Evolutionary conservation across 345 rosid genomes (phyloP).

Genomic region (Syzygium jambos): DNA sequence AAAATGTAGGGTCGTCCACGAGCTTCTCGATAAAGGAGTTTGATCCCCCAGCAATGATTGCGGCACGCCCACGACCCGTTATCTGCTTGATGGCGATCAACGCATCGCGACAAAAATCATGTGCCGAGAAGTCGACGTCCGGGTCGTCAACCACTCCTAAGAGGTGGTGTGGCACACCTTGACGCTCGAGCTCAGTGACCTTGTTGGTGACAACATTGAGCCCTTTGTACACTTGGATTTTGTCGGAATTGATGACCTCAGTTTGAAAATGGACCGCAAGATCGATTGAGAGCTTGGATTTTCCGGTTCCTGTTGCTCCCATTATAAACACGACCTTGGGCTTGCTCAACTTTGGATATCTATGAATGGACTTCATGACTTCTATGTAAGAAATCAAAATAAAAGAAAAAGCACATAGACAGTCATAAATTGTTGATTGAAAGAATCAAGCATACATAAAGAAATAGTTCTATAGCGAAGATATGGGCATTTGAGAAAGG

Average conservation of each 20-base stretch:
- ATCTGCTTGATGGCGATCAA: slow-evolving; percentile 10
- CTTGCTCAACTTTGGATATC: not conserved
- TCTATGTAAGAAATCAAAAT: not conserved
- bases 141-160: slow-evolving; percentile 17
- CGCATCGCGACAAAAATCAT: slow-evolving; percentile 19
- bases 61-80: slow-evolving; percentile 1
- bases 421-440: not conserved
- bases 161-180: slow-evolving; percentile 25
- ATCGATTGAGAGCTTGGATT: slow-evolving; percentile 21
- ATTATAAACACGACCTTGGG: slow-evolving; percentile 11
- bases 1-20: not conserved
- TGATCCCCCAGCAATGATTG: slow-evolving; percentile 33
- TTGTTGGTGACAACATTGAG: slow-evolving; percentile 34
- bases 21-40: slow-evolving; percentile 23
- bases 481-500: too few species aligned
- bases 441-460: not conserved
- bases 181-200: slow-evolving; percentile 16
- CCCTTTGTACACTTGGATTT: slow-evolving; percentile 29
- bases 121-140: slow-evolving; percentile 9
- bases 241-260: slow-evolving; percentile 30
- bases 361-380: not conserved
- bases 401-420: not conserved
- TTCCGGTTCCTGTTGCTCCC: slow-evolving; percentile 36
- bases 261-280: slow-evolving; percentile 10
- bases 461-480: not conserved